A percentile compares a stretch with the other conserved stretches of the same genome.
These are phyloP conservation scores for Recurvomyces mirabilis DNA, from an alignment of 495 filamentous ascomycete genomes.

Conservation along the genomic window DNA sequence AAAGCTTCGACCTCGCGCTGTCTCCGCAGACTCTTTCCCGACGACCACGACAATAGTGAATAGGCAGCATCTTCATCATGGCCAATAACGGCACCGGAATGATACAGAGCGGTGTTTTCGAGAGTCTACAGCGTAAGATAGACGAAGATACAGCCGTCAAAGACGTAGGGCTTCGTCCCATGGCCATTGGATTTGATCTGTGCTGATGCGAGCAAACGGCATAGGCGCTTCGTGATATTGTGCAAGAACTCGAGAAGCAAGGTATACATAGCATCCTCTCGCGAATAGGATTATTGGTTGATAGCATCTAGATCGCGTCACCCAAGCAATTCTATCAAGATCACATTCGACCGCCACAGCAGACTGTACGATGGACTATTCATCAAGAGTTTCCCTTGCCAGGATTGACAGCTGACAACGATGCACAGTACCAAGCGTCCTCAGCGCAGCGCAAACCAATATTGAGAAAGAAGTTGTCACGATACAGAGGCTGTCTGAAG, in stretches of 20 bases:
- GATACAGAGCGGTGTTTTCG: conserved; percentile 50
- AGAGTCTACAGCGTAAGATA: conserved; percentile 75
- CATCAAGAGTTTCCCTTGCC: not conserved
- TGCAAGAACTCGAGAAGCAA: conserved; percentile 64
- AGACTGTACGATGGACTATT: conserved; percentile 47
- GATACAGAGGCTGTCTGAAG: conserved; percentile 49
- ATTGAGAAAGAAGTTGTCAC: conserved; percentile 47
- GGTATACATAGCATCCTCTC: conserved; percentile 32
- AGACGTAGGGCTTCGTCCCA: conserved; percentile 42
- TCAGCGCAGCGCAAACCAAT: conserved; percentile 41
- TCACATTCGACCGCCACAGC: conserved; percentile 76
- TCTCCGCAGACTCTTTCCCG: too few species aligned
- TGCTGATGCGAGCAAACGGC: not conserved
- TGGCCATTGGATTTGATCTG: too few species aligned
- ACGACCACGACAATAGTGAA: too few species aligned
- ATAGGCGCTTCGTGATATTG: conserved; percentile 65
- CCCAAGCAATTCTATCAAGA: conserved; percentile 70
- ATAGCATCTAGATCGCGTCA: conserved; percentile 42
- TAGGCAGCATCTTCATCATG: too few species aligned
- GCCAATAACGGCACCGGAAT: conserved; percentile 5
- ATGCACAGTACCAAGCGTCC: conserved; percentile 37
- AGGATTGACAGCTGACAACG: conserved; percentile 5
- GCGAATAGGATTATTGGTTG: not conserved
- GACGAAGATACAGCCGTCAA: conserved; percentile 74
- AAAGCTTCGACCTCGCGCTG: too few species aligned